Conservation (phyloP, 2,329 filamentous ascomycete species). For the Curvularia hawaiiensis region DNA sequence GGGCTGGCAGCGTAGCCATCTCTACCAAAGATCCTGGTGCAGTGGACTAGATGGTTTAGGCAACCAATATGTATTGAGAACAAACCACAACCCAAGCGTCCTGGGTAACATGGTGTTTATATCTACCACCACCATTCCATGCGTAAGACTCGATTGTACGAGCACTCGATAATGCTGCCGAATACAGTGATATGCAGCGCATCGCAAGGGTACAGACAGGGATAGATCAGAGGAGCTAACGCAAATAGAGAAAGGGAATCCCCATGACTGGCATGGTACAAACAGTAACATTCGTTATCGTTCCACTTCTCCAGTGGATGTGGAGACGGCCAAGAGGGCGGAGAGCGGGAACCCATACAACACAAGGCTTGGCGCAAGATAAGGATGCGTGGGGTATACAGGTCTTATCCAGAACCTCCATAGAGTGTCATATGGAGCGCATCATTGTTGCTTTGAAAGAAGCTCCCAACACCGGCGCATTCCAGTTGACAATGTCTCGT, state of each 20-base stretch:
- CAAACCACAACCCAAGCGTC: neutral
- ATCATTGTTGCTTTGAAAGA: conserved; percentile 10
- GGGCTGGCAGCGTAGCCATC: conserved; percentile 36
- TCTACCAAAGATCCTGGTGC: neutral
- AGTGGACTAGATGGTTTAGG: neutral
- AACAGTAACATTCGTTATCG: conserved; percentile 31
- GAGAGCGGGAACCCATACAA: conserved; percentile 26
- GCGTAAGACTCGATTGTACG: conserved; percentile 10
- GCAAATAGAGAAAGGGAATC: conserved; percentile 16
- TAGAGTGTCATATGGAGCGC: neutral
- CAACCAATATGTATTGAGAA: neutral
- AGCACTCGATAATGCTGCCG: conserved; percentile 1
- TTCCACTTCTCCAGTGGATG: conserved; percentile 21
- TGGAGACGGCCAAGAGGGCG: conserved; percentile 27
- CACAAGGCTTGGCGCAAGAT: conserved; percentile 39
- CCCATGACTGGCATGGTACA: conserved; percentile 25
- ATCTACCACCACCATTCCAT: conserved; percentile 12
- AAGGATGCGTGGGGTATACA: conserved; percentile 28
- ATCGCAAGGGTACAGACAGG: neutral
- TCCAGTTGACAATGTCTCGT: conserved; percentile 44
- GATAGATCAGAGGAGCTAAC: neutral
- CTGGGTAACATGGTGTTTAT: conserved; percentile 2
- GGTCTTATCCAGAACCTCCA: neutral
- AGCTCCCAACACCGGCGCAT: conserved; percentile 46
- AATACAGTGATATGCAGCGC: conserved; percentile 13